Conservation (phyloP, 176 grass and related monocot species). For the Bothriochloa decipiens region DNA sequence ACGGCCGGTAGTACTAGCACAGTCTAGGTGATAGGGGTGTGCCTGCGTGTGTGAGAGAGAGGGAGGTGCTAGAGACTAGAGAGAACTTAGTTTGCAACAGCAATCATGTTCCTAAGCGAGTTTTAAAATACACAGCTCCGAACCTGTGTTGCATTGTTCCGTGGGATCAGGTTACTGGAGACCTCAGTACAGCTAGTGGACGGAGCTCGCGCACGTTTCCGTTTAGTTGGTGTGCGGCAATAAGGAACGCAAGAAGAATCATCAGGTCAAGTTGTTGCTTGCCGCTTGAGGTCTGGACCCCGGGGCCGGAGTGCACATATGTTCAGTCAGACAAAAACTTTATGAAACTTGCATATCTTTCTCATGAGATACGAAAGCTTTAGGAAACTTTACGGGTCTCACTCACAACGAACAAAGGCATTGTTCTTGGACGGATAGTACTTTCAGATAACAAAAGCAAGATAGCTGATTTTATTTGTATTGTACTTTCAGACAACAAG, state of each 20-base stretch:
- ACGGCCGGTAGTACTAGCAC: background rate
- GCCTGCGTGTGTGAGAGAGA: background rate
- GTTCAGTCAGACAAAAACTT: background rate
- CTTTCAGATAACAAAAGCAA: background rate
- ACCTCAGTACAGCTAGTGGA: slow-evolving; percentile 11
- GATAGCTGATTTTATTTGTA: background rate
- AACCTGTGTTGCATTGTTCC: background rate
- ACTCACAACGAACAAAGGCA: background rate
- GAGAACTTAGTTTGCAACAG: slow-evolving; percentile 7
- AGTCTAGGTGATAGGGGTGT: background rate
- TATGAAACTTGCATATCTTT: slow-evolving; percentile 14
- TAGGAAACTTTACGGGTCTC: background rate
- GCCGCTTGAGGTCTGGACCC: background rate
- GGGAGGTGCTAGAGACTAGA: too few relatives aligned
- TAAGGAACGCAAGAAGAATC: background rate
- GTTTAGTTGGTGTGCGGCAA: background rate
- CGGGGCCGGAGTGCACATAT: background rate
- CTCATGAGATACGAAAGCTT: background rate
- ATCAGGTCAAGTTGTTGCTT: background rate
- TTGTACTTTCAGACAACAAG: too few relatives aligned
- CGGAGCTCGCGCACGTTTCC: slow-evolving; percentile 22
- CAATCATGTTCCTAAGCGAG: slow-evolving; percentile 25
- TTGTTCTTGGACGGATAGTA: background rate
- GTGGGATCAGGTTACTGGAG: background rate
- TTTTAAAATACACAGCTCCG: slow-evolving; percentile 12